Base-by-base conservation (phyloP, 805 yeast genomes). In the Teunomyces panamensis region DNA sequence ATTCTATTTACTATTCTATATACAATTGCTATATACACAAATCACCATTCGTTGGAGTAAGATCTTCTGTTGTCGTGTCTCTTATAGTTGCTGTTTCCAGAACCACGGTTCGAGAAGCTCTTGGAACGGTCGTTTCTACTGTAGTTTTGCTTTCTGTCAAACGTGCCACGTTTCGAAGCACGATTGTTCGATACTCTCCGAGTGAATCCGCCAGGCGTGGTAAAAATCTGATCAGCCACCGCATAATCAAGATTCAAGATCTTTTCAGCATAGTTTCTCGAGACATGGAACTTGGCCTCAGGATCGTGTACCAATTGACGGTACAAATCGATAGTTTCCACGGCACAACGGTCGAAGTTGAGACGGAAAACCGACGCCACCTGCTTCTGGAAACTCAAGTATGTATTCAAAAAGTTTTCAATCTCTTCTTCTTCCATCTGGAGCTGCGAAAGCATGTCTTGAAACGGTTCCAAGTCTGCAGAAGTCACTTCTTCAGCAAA, bases 401-500 rank as follows among this genome's bases (percentile, higher is more conserved):
- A 55, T 14, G 67, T 56, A 30, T 42, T 48, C 36, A 60, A 55
- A 50, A 62, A 62, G n/a, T 57, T 58, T 28, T 59, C 63, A 20
- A 59, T 52, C 6, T 56, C 61, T 9, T 58, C 59, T 5, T 53
- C 57, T 35, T 56, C 52, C 9, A 54, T 44, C n/a, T 49, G 46
- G 16, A 54, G 48, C 35, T 56, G 50, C 11, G 48, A 44, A 47
- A 62, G 52, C 7, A 59, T 30, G 27, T 58, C 57, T 5, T 57
- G 62, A 51, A 68, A 73, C 32, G 62, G 61, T 39, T 69, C 76
- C 10, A 59, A 59, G 30, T 70, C 59, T 30, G 68, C 69, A 53
- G 74, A 79, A 8, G 69, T 64, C 17, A 44, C 59, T 46, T 64
- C 70, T 39, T 77, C 74, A 10, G 71, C 58, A 50, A 88, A 83